Conservation (phyloP, 768 basidiomycete genomes). For the Antrodiella citrinella region DNA sequence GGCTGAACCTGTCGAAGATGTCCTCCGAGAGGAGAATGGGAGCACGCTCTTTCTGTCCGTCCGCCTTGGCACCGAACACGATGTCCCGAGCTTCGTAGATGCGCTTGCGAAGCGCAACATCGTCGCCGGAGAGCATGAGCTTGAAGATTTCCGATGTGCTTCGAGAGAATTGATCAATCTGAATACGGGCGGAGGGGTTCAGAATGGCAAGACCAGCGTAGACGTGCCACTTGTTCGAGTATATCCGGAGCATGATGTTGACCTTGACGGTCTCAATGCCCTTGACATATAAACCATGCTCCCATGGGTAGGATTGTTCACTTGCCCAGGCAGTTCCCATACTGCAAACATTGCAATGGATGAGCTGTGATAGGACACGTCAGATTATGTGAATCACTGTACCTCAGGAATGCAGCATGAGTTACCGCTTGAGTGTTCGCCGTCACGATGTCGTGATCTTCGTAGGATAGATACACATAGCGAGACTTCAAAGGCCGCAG, state of each 20-base stretch:
- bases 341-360: constrained; percentile 31
- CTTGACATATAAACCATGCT: constrained; percentile 88
- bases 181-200: constrained; percentile 80
- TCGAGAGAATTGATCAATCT: constrained; percentile 87
- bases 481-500: constrained; percentile 74
- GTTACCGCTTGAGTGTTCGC: constrained; percentile 99
- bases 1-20: constrained; percentile 82
- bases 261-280: constrained; percentile 98
- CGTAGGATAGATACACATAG: constrained; percentile 90
- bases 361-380: neutral
- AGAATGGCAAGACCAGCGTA: constrained; percentile 98
- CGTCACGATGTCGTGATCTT: constrained; percentile 92
- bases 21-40: constrained; percentile 82
- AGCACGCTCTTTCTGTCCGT: constrained; percentile 25
- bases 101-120: constrained; percentile 52
- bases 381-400: constrained; percentile 9
- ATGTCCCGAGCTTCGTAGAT: constrained; percentile 64
- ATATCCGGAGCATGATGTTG: constrained; percentile 94
- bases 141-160: constrained; percentile 89
- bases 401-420: constrained; percentile 96
- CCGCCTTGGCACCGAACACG: constrained; percentile 55
- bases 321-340: constrained; percentile 98
- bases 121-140: constrained; percentile 70
- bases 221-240: constrained; percentile 97
- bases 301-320: constrained; percentile 83